These are phyloP conservation scores for Biscutella laevigata DNA, from an alignment of 441 rosid species.

Conservation along the genomic window DNA sequence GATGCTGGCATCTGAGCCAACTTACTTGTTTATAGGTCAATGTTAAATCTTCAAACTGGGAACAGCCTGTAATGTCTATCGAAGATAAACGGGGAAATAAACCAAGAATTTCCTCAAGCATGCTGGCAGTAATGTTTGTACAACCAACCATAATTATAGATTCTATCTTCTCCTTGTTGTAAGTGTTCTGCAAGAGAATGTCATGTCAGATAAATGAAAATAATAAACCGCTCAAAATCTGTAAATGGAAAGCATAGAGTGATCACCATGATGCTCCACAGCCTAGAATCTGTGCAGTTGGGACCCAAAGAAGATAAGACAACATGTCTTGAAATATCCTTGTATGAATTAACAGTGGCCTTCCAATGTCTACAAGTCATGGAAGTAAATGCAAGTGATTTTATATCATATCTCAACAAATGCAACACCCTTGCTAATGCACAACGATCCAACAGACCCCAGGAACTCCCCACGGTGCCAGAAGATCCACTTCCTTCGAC, in stretches of 20 bases:
- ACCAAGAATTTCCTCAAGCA: constrained; percentile 63
- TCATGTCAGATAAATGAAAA: constrained; percentile 24
- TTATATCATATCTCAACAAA: constrained; percentile 71
- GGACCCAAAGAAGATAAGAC: constrained; percentile 75
- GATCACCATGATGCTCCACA: constrained; percentile 66
- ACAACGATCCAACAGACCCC: constrained; percentile 84
- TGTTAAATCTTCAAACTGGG: constrained; percentile 65
- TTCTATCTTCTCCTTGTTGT: constrained; percentile 61
- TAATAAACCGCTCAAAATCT: neutral
- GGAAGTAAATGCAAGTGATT: constrained; percentile 72
- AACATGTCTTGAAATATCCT: constrained; percentile 63
- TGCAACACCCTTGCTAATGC: constrained; percentile 78
- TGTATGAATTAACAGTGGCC: constrained; percentile 70
- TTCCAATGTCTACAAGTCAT: constrained; percentile 94
- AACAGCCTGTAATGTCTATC: constrained; percentile 82
- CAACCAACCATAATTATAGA: constrained; percentile 78
- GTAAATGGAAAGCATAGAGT: constrained; percentile 17
- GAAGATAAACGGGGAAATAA: constrained; percentile 57
- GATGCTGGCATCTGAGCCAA: constrained; percentile 56
- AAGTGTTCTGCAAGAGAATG: constrained; percentile 63
- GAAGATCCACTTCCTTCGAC: constrained; percentile 36
- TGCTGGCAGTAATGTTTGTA: constrained; percentile 53
- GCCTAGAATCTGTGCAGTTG: constrained; percentile 58
- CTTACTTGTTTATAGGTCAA: constrained; percentile 44
- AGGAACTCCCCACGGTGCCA: constrained; percentile 39